A percentile compares a stretch with the other conserved stretches of the same genome.
Evolutionary conservation across 345 rosid genomes (phyloP).

Genomic region (Orychophragmus violaceus): DNA sequence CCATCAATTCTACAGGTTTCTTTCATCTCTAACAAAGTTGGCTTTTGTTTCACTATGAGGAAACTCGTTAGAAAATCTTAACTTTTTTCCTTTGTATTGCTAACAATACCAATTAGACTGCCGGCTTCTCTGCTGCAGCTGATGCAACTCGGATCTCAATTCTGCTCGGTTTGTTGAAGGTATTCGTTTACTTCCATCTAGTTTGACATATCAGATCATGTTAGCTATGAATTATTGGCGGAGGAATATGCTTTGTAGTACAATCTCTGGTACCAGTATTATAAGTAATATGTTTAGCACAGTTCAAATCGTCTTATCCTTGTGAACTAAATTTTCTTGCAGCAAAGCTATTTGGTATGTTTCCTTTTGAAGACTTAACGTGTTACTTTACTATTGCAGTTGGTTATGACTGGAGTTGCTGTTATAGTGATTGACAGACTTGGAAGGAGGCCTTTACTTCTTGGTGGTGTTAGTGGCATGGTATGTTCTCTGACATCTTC

Average conservation of each 20-base stretch:
- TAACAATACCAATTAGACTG: slow-evolving; percentile 51
- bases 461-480: slow-evolving; percentile 93
- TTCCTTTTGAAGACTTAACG: not conserved
- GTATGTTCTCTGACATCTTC: slow-evolving; percentile 33
- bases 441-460: slow-evolving; percentile 92
- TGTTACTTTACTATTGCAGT: slow-evolving; percentile 37
- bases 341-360: not conserved
- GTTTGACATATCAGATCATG: not conserved
- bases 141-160: slow-evolving; percentile 98
- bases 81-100: slow-evolving; percentile 8
- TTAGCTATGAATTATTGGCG: not conserved
- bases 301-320: not conserved
- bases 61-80: slow-evolving; percentile 1
- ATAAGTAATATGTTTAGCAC: not conserved
- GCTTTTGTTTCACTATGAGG: not conserved
- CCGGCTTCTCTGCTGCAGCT: slow-evolving; percentile 91
- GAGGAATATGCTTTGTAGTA: not conserved
- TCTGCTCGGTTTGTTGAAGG: slow-evolving; percentile 83
- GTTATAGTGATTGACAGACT: slow-evolving; percentile 80
- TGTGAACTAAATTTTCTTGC: not conserved
- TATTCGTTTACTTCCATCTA: slow-evolving; percentile 15
- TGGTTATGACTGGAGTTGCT: slow-evolving; percentile 87
- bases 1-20: slow-evolving; percentile 81
- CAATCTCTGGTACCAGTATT: not conserved
- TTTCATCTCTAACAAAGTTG: not conserved